Conservation (phyloP, 176 grass and related monocot species). For the Puccinellia tenuiflora region DNA sequence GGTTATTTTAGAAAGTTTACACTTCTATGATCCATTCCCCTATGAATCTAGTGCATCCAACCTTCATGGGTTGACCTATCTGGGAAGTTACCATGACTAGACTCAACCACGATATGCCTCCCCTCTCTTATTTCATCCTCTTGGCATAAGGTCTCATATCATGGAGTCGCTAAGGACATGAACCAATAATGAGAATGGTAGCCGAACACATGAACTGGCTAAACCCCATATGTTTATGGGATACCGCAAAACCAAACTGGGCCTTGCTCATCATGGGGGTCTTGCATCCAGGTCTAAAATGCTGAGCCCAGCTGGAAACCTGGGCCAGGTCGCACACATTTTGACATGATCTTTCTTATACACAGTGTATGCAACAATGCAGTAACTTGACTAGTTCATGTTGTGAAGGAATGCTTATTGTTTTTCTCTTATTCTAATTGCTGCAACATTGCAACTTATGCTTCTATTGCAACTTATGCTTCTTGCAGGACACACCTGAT, state of each 20-base stretch:
- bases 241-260: not conserved
- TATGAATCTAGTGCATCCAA: conserved; percentile 17
- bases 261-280: not conserved
- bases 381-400: conserved; percentile 10
- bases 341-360: not conserved
- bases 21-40: not conserved
- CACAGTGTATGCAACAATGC: not conserved
- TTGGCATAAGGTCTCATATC: not conserved
- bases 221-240: not conserved
- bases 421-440: conserved; percentile 4
- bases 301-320: not conserved
- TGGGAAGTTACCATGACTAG: conserved; percentile 1
- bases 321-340: not conserved
- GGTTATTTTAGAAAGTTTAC: not conserved
- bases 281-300: conserved; percentile 12
- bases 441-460: not conserved
- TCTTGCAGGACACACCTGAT: conserved; percentile 85
- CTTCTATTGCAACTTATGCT: conserved; percentile 14
- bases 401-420: not conserved
- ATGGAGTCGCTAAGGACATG: not conserved
- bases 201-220: not conserved
- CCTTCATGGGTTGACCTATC: not conserved
- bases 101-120: not conserved
- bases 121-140: not conserved
- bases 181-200: not conserved